These are phyloP conservation scores for Citrus inodora DNA, from an alignment of 345 rosid species.

Conservation along the genomic window DNA sequence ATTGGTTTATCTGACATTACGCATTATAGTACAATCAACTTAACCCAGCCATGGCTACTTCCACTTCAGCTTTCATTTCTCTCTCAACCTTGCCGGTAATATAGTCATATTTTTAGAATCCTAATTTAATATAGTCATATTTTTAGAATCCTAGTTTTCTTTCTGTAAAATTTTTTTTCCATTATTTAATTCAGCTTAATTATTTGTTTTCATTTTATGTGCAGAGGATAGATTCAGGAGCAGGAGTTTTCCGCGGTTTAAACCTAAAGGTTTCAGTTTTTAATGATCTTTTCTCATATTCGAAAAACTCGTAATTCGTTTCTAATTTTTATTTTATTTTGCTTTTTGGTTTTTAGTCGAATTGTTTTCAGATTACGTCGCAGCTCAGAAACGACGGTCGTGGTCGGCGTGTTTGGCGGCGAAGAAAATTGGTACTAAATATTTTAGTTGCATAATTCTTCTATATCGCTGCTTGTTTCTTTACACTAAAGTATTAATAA, in stretches of 20 bases:
- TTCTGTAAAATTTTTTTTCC: too few relatives aligned
- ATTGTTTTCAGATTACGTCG: conserved; percentile 35
- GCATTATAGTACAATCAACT: background rate
- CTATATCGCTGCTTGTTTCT: background rate
- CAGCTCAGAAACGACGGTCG: conserved; percentile 36
- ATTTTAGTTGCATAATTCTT: background rate
- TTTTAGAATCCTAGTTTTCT: background rate
- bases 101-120: background rate
- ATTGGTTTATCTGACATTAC: background rate
- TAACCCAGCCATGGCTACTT: conserved; percentile 28
- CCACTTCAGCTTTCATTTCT: conserved; percentile 17
- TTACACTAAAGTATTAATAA: background rate
- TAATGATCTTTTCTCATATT: background rate
- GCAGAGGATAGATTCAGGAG: conserved; percentile 35
- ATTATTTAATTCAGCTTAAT: background rate
- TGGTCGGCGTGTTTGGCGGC: conserved; percentile 68
- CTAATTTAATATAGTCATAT: background rate
- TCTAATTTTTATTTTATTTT: background rate
- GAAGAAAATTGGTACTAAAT: conserved; percentile 58
- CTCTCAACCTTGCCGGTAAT: conserved; percentile 27
- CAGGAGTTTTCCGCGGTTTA: conserved; percentile 12
- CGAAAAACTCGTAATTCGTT: background rate
- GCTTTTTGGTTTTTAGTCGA: background rate
- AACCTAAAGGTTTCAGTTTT: conserved; percentile 23
- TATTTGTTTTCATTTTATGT: background rate